Base-by-base conservation (phyloP, 1,284 basidiomycete species). In the Ceratobasidium sp. region DNA sequence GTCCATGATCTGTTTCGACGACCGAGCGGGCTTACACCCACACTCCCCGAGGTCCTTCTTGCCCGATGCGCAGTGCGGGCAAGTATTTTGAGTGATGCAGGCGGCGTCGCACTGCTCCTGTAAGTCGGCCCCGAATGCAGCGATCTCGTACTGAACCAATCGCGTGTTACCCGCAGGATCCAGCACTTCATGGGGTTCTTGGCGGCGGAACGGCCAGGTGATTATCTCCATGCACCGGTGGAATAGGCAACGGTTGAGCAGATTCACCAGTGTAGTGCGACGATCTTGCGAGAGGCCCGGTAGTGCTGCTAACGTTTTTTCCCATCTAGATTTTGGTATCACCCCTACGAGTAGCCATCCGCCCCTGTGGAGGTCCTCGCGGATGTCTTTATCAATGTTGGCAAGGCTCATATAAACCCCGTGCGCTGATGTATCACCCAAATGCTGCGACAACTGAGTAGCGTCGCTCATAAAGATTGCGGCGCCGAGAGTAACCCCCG, bases 201-300 rank as follows among this genome's bases (percentile, higher is more conserved):
- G 9, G 51, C 51, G 33, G 18, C 51, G 46, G 12, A 70, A 26
- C 9, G 51, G 51, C 28, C 49, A 23, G 9, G 51, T 53, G 15
- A 70, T 56, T 51, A 70, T 39, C 44, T 51, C 46, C 49, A 70
- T 33, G n/a, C 68, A 56, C 1, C 68, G 68, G 68, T 70, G 68
- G 49, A 53, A 56, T 15, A 70, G 68, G 23, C 68, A 51, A 3
- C 68, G 68, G 33, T 70, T 56, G 49, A 70, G 51, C 3, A 56
- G n/a, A 6, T 40, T 40, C 20, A 55, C 26, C 4, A 69, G 15
- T 26, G 42, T 42, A 13, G 68, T 33, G n/a, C 49, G 46, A 5
- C 33, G 42, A 12, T 42, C 33, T 23, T 70, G 23, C 23, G 49
- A 33, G 10, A 49, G 18, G n/a, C 4, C 9, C 20, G 3, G 42